A percentile compares a stretch with the other conserved stretches of the same genome.
phyloP scores from a whole-genome alignment of 108 stramenopile species.

The Cyclotella choctawhatcheeana region DNA sequence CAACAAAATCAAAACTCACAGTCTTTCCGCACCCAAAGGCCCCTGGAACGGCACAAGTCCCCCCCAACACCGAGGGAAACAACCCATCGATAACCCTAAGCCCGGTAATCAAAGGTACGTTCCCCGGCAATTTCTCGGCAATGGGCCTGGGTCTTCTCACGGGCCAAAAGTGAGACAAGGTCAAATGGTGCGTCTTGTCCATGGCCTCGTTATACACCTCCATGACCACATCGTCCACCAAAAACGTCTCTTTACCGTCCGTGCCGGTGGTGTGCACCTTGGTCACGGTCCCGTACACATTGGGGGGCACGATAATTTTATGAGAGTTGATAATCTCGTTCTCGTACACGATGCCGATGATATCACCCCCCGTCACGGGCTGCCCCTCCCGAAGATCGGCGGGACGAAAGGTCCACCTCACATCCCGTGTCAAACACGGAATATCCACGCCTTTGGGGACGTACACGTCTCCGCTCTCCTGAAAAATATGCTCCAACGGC shows the following conservation, averaged over 20 bases:
- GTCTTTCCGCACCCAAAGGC: constrained; percentile 99
- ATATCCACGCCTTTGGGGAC: constrained; percentile 98
- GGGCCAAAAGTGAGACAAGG: constrained; percentile 98
- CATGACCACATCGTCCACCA: constrained; percentile 96
- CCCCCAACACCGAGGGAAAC: constrained; percentile 98
- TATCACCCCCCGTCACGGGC: constrained; percentile 93
- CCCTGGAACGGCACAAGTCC: constrained; percentile 99
- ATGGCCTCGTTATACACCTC: constrained; percentile 95
- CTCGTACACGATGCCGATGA: constrained; percentile 96
- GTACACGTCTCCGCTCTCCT: constrained; percentile 88
- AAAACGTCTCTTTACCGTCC: constrained; percentile 93
- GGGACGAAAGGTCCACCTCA: constrained; percentile 95
- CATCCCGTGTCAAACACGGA: constrained; percentile 89
- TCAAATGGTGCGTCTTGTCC: constrained; percentile 87
- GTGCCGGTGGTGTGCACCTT: constrained; percentile 95
- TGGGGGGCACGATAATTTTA: constrained; percentile 98
- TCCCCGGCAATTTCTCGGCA: constrained; percentile 97
- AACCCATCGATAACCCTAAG: constrained; percentile 99
- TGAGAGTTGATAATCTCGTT: constrained; percentile 98
- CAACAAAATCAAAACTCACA: no score
- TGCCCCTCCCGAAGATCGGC: constrained; percentile 91
- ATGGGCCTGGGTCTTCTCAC: constrained; percentile 98
- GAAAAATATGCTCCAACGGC: constrained; percentile 95
- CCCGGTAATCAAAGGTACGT: constrained; percentile 97
- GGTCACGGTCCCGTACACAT: constrained; percentile 95